Evolutionary conservation across 495 filamentous ascomycete species (phyloP).

Genomic region (Daldinia caldariorum): DNA sequence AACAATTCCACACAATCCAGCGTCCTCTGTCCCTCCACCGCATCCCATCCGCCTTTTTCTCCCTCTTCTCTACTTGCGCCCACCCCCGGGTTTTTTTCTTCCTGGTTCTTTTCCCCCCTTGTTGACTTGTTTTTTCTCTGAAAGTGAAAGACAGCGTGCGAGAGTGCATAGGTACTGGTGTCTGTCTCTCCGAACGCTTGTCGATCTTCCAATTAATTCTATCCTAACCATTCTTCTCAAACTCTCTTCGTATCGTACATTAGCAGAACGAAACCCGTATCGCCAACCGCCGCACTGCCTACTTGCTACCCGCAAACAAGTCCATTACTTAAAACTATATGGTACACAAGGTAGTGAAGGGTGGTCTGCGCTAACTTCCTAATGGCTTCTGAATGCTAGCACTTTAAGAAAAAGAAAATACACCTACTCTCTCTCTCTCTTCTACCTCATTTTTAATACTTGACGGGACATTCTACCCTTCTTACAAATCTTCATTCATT

Average conservation of each 20-base stretch:
- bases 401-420: slow-evolving; percentile 16
- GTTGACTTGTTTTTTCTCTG: slow-evolving; percentile 30
- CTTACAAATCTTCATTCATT: slow-evolving; percentile 24
- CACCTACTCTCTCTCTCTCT: neutral
- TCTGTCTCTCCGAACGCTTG: slow-evolving; percentile 42
- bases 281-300: slow-evolving; percentile 38
- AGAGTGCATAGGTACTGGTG: slow-evolving; percentile 43
- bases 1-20: slow-evolving; percentile 32
- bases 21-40: slow-evolving; percentile 40
- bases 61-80: slow-evolving; percentile 34
- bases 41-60: slow-evolving; percentile 29
- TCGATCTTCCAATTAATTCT: slow-evolving; percentile 37
- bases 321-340: slow-evolving; percentile 26
- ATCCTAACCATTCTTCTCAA: slow-evolving; percentile 37
- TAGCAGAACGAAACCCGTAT: slow-evolving; percentile 33
- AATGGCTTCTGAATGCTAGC: slow-evolving; percentile 28
- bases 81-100: slow-evolving; percentile 24
- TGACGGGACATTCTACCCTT: slow-evolving; percentile 21
- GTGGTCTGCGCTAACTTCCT: slow-evolving; percentile 28
- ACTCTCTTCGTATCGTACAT: slow-evolving; percentile 39
- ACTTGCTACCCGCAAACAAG: slow-evolving; percentile 14
- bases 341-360: slow-evolving; percentile 14
- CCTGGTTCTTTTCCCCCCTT: slow-evolving; percentile 23
- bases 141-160: slow-evolving; percentile 21
- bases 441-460: slow-evolving; percentile 25